Conservation (phyloP, 345 rosid species). For the Syzygium aqueum region DNA sequence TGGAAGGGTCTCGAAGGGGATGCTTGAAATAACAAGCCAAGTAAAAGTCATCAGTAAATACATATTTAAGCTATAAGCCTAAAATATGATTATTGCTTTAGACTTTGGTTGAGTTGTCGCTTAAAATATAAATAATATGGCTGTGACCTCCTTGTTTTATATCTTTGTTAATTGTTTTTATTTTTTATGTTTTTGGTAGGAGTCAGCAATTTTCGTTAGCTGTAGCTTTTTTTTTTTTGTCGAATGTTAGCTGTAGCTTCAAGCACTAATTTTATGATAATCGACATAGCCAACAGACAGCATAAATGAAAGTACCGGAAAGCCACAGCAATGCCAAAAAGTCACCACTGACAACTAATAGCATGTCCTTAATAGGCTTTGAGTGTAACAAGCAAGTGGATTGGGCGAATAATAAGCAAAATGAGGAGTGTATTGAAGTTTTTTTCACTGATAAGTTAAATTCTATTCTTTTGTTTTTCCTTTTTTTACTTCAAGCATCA, state of each 20-base stretch:
- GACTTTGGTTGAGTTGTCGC: background rate
- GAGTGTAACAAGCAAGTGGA: background rate
- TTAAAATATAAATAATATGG: background rate
- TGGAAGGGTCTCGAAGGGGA: background rate
- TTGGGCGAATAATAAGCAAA: background rate
- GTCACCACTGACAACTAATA: background rate
- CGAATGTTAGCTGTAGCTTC: background rate
- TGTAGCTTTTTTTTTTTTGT: background rate
- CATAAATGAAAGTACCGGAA: background rate
- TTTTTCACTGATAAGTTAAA: background rate
- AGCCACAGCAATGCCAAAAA: background rate
- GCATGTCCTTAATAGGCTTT: background rate
- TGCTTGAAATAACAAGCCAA: background rate
- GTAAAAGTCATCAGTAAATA: background rate
- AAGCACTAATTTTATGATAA: background rate
- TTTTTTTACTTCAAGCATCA: background rate
- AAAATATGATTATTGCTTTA: background rate
- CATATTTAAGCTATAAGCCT: background rate
- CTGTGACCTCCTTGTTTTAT: background rate
- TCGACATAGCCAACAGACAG: background rate
- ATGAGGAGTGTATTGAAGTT: background rate
- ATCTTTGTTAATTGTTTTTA: background rate
- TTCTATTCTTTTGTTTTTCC: background rate
- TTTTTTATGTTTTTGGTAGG: background rate
- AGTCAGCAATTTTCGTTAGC: background rate